Evolutionary conservation across 164 flowering plant genomes (phyloP), one percentile per base, ranked within the genome.

Genomic region (Litsea cubeba): DNA sequence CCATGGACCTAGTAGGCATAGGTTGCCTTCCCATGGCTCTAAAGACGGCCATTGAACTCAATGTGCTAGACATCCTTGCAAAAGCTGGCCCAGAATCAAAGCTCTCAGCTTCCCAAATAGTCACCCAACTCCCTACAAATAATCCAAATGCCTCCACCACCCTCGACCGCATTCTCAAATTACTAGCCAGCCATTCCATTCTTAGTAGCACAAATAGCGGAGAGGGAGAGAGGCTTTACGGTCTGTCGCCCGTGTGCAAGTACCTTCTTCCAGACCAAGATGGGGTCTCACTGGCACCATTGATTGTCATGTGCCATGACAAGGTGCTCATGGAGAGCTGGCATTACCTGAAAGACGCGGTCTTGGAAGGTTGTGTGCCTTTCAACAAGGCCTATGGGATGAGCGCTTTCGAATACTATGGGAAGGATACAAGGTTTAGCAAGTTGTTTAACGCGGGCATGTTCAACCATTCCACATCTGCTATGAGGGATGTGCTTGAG

Each of bases 281-380:
- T 77, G 97, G 97, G 1, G 94, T 87, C 24, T 84, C 92, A 20
- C 50, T 91, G 57, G 83, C 91, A 10, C 82, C 94, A 24, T 81
- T 91, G 15, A 69, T 76, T 40, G 90, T 89, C 68, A 86, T 93
- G 95, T 89, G 88, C 76, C 96, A 90, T 50, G 97, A 93, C 72
- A 90, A 89, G 82, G 85, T 93, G 65, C 88, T 88, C 74, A 90
- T 95, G 97, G 96, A 90, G 72, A 91, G 99, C 89, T 93, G 96
- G 97, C 25, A 70, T 46, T 72, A 81, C 70, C 35, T 85, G 63
- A 84, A 82, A n/a, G 85, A 84, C 49, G 80, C 81, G 12, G 75
- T 84, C 12, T 72, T 84, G 26, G 84, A 84, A 35, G 87, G 88
- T 0, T 85, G 83, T n/a, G 73, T 75, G 35, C 83, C 86, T 2